phyloP scores from a whole-genome alignment of 225 moss, liverwort and hornwort genomes.

The Pleurozium schreberi region DNA sequence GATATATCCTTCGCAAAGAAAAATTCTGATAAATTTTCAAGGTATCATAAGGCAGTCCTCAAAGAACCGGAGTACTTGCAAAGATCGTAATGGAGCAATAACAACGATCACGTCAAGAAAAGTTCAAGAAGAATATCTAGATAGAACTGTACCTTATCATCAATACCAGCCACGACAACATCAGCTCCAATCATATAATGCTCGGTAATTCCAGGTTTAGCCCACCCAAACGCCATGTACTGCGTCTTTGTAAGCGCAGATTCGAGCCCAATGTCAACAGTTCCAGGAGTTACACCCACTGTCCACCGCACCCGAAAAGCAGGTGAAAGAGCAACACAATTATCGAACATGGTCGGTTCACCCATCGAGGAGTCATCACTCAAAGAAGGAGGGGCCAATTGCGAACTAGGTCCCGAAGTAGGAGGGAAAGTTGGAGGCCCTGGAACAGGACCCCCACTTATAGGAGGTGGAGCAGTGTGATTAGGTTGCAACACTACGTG shows the following conservation, averaged over 20 bases:
- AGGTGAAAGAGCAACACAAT: constrained; percentile 61
- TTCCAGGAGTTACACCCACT: constrained; percentile 51
- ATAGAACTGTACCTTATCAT: constrained; percentile 53
- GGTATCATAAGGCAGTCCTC: not conserved
- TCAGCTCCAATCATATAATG: constrained; percentile 69
- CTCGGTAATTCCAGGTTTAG: constrained; percentile 35
- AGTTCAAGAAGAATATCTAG: not conserved
- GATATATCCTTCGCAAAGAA: not conserved
- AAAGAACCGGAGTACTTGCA: not conserved
- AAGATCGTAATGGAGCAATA: not conserved
- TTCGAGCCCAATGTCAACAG: constrained; percentile 88
- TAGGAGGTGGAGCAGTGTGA: constrained; percentile 26
- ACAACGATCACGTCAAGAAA: not conserved
- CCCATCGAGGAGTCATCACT: constrained; percentile 21
- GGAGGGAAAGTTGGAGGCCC: constrained; percentile 35
- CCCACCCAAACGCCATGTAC: constrained; percentile 98
- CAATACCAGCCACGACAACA: constrained; percentile 87
- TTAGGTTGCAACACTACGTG: constrained; percentile 57
- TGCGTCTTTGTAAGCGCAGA: constrained; percentile 79
- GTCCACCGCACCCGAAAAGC: constrained; percentile 79
- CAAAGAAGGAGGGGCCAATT: constrained; percentile 21
- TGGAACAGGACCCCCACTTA: constrained; percentile 39
- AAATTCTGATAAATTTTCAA: not conserved
- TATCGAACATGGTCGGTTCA: constrained; percentile 90
- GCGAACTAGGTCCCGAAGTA: constrained; percentile 10